These are phyloP conservation scores for Ophiosphaerella narmari DNA, from an alignment of 2,329 filamentous ascomycete genomes.

Conservation along the genomic window DNA sequence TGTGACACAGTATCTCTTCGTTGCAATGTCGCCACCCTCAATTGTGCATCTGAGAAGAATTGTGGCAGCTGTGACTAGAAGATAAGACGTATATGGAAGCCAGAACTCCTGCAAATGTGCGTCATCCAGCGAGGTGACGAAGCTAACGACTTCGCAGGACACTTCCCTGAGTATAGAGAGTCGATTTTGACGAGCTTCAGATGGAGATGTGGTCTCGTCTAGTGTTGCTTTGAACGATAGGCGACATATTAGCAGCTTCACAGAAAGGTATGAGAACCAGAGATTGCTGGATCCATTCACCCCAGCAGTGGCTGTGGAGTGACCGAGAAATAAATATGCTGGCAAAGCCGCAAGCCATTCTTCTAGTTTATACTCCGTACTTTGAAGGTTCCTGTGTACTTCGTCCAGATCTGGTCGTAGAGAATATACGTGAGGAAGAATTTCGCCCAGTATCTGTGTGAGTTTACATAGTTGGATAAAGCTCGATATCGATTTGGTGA, in stretches of 20 bases:
- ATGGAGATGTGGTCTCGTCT: background rate
- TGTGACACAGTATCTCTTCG: conserved; percentile 7
- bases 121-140: conserved; percentile 10
- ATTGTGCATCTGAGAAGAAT: conserved; percentile 21
- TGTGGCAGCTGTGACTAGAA: conserved; percentile 22
- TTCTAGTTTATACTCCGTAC: conserved; percentile 14
- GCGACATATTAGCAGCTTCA: conserved; percentile 18
- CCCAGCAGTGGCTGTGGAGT: background rate
- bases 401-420: conserved; percentile 8
- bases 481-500: background rate
- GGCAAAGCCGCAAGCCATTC: conserved; percentile 18
- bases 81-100: conserved; percentile 26
- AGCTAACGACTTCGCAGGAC: conserved; percentile 9
- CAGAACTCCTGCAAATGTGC: conserved; percentile 22
- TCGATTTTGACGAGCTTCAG: conserved; percentile 13
- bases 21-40: conserved; percentile 12
- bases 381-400: conserved; percentile 11
- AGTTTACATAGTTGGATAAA: conserved; percentile 23
- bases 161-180: conserved; percentile 16
- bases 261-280: conserved; percentile 21
- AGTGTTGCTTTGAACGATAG: conserved; percentile 14
- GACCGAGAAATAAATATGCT: background rate
- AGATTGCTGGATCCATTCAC: conserved; percentile 21
- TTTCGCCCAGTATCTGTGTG: conserved; percentile 20
- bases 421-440: conserved; percentile 21